Conservation (phyloP, 2,329 filamentous ascomycete genomes). For the Sphaerulina musiva region DNA sequence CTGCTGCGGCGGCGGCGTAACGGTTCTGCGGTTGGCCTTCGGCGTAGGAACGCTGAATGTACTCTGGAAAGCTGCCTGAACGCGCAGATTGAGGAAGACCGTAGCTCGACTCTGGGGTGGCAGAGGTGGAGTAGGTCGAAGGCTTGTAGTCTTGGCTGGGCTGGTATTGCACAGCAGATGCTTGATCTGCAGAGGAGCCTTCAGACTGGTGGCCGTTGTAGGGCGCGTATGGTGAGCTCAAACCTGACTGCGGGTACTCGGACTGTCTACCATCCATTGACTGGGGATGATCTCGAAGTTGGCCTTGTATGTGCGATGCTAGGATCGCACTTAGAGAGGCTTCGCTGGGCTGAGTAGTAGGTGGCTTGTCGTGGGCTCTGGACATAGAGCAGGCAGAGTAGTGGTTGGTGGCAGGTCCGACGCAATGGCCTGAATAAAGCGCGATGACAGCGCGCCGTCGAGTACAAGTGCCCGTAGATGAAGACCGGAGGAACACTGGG, state of each 20-base stretch:
- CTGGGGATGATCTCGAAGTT: conserved; percentile 37
- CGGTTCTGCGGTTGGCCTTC: conserved; percentile 67
- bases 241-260: conserved; percentile 49
- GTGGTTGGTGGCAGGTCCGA: conserved; percentile 25
- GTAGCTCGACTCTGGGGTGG: conserved; percentile 87
- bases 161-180: conserved; percentile 85
- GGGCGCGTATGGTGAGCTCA: conserved; percentile 48
- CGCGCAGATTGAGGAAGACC: conserved; percentile 66
- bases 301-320: conserved; percentile 34
- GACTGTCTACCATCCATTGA: conserved; percentile 51
- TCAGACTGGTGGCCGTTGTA: conserved; percentile 66
- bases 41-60: conserved; percentile 66
- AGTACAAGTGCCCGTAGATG: conserved; percentile 33
- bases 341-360: conserved; percentile 33
- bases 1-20: conserved; percentile 54
- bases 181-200: conserved; percentile 78
- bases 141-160: conserved; percentile 70
- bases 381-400: conserved; percentile 37
- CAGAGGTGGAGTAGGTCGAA: conserved; percentile 59
- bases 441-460: conserved; percentile 33
- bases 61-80: conserved; percentile 79
- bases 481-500: conserved; percentile 29
- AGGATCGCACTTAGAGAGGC: conserved; percentile 37
- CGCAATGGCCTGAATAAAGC: conserved; percentile 31
- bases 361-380: conserved; percentile 35